Conservation (phyloP, 2,329 filamentous ascomycete species). For the Aspergillus ochraceus region DNA sequence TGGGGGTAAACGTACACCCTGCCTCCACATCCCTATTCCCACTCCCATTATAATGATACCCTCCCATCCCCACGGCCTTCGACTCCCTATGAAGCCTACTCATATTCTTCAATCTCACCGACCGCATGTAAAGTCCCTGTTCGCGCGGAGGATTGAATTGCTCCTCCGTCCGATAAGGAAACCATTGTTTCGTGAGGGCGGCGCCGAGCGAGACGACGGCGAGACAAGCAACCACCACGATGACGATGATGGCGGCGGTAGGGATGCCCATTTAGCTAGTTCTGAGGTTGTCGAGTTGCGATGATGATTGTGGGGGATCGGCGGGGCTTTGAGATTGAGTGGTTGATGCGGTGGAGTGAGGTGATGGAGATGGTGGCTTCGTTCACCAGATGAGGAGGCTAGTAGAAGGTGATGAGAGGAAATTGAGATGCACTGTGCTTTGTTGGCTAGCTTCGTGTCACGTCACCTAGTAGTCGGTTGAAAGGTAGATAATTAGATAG, state of each 20-base stretch:
- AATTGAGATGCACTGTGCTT: background rate
- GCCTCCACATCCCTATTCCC: conserved; percentile 8
- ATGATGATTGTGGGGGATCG: background rate
- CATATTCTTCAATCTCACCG: conserved; percentile 29
- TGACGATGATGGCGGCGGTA: conserved; percentile 28
- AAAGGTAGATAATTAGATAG: background rate
- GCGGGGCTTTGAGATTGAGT: too few relatives aligned
- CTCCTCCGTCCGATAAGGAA: conserved; percentile 20
- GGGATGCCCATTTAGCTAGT: conserved; percentile 22
- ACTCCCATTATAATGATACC: background rate
- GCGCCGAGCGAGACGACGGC: conserved; percentile 29
- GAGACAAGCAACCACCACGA: conserved; percentile 34
- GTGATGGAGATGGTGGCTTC: background rate
- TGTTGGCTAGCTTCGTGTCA: background rate
- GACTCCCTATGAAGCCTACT: conserved; percentile 24
- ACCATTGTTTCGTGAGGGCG: conserved; percentile 28
- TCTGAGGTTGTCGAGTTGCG: background rate
- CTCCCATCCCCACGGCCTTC: background rate
- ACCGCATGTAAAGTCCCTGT: conserved; percentile 34
- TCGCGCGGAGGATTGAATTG: conserved; percentile 25
- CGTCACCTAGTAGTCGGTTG: background rate
- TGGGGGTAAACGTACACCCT: conserved; percentile 2
- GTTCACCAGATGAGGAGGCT: background rate
- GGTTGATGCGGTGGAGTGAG: background rate
- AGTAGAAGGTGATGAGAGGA: too few relatives aligned